phyloP scores from a whole-genome alignment of 2,329 filamentous ascomycete genomes.

The Colletotrichum cereale region DNA sequence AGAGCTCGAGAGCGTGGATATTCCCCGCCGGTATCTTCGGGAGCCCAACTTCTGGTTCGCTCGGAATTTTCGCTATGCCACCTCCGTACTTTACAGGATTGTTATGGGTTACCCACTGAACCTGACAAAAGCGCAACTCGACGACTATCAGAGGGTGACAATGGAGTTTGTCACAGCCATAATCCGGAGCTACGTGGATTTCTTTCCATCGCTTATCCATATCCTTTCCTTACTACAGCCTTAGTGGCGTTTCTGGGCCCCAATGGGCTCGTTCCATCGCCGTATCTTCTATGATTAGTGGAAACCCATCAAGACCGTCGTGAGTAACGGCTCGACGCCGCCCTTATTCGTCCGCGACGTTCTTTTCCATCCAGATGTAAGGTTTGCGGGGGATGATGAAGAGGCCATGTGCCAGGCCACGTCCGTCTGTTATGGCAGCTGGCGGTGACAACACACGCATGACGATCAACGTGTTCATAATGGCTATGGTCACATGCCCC shows the following conservation, averaged over 20 bases:
- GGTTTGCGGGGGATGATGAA: conserved; percentile 49
- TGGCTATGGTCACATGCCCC: conserved; percentile 49
- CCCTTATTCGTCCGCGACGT: conserved; percentile 53
- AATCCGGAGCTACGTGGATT: conserved; percentile 52
- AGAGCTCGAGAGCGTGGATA: conserved; percentile 51
- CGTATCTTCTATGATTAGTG: conserved; percentile 52
- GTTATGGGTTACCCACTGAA: conserved; percentile 48
- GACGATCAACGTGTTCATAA: conserved; percentile 47
- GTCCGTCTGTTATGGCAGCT: conserved; percentile 54
- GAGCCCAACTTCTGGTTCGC: conserved; percentile 52
- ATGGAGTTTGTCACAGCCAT: conserved; percentile 54
- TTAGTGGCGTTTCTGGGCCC: conserved; percentile 50
- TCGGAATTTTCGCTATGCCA: conserved; percentile 56
- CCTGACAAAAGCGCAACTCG: conserved; percentile 41
- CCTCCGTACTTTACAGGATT: conserved; percentile 53
- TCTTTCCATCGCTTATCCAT: conserved; percentile 50
- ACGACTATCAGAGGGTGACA: conserved; percentile 50
- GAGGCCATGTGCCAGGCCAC: conserved; percentile 55
- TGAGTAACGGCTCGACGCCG: conserved; percentile 46
- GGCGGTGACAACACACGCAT: conserved; percentile 59
- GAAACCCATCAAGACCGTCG: conserved; percentile 45
- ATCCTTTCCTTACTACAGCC: conserved; percentile 50
- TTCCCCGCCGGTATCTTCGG: conserved; percentile 46
- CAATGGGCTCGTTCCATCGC: conserved; percentile 50
- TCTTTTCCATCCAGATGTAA: conserved; percentile 44